phyloP scores from a whole-genome alignment of 176 grass and related monocot genomes.

The Chrysopogon serrulatus region DNA sequence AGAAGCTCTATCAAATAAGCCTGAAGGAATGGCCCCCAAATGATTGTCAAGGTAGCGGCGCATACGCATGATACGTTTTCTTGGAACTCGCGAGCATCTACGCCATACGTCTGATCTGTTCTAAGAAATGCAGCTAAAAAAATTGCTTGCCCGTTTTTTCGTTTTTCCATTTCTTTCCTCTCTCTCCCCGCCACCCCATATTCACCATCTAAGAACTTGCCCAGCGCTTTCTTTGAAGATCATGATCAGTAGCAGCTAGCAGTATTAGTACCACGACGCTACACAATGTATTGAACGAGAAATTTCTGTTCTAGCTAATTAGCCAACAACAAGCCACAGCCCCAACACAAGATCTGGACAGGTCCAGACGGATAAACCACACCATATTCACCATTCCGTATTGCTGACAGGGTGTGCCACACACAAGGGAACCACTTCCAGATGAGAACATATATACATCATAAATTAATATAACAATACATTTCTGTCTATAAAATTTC shows the following conservation, averaged over 20 bases:
- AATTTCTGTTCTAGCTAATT: background rate
- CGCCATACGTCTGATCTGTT: slow-evolving; percentile 13
- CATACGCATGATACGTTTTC: background rate
- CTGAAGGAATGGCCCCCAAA: background rate
- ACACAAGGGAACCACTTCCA: background rate
- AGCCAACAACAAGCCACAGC: background rate
- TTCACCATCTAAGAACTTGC: too few species aligned
- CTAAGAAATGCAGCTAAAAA: slow-evolving; percentile 2
- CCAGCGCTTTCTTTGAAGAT: too few species aligned
- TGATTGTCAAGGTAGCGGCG: slow-evolving; percentile 7
- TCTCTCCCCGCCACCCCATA: too few species aligned
- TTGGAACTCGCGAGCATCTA: slow-evolving; percentile 49
- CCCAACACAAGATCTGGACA: background rate
- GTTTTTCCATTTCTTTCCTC: background rate
- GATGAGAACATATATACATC: background rate
- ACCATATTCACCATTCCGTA: background rate
- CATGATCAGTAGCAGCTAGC: background rate
- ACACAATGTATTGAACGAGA: background rate
- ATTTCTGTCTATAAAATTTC: background rate
- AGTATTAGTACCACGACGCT: background rate
- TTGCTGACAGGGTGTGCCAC: background rate
- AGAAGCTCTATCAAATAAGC: too few species aligned
- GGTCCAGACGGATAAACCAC: background rate
- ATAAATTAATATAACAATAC: background rate
- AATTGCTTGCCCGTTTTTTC: background rate